phyloP scores from a whole-genome alignment of 139 green algal species.

The Monoraphidium neglectum region DNA sequence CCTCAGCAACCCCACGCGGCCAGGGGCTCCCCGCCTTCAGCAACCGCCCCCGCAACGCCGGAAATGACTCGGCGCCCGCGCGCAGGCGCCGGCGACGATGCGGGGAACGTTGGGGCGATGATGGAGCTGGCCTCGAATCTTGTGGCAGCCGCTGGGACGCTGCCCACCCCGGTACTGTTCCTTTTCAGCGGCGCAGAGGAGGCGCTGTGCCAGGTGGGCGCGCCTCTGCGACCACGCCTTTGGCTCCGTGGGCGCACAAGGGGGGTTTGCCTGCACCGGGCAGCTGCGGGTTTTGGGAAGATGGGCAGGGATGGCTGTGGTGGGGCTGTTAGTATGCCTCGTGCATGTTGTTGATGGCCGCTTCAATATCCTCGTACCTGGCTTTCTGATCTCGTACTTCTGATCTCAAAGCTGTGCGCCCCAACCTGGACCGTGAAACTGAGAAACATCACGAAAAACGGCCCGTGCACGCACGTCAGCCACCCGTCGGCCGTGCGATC shows the following conservation, averaged over 20 bases:
- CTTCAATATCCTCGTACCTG: background rate
- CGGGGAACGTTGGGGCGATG: conserved; percentile 23
- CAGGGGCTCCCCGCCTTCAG: too few species aligned
- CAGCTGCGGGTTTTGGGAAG: background rate
- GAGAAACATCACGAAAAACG: too few species aligned
- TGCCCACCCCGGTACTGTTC: conserved; percentile 21
- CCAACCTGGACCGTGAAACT: too few species aligned
- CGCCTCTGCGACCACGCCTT: too few species aligned
- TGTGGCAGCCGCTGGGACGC: background rate
- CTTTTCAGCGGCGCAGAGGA: conserved; percentile 35
- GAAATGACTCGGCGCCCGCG: background rate
- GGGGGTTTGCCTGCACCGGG: background rate
- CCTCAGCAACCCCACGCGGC: too few species aligned
- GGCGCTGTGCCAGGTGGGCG: conserved; percentile 31
- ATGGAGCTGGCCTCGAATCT: conserved; percentile 27
- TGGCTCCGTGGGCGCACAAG: background rate
- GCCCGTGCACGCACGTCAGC: too few species aligned
- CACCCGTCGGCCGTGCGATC: too few species aligned
- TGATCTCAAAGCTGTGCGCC: too few species aligned
- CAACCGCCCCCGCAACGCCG: too few species aligned
- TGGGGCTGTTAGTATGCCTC: background rate
- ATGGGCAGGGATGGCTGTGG: background rate
- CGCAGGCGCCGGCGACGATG: conserved; percentile 30
- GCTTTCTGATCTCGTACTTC: background rate
- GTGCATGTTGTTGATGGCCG: background rate